These are phyloP conservation scores for Colletotrichum spinosum DNA, from an alignment of 2,329 filamentous ascomycete genomes.

Conservation along the genomic window DNA sequence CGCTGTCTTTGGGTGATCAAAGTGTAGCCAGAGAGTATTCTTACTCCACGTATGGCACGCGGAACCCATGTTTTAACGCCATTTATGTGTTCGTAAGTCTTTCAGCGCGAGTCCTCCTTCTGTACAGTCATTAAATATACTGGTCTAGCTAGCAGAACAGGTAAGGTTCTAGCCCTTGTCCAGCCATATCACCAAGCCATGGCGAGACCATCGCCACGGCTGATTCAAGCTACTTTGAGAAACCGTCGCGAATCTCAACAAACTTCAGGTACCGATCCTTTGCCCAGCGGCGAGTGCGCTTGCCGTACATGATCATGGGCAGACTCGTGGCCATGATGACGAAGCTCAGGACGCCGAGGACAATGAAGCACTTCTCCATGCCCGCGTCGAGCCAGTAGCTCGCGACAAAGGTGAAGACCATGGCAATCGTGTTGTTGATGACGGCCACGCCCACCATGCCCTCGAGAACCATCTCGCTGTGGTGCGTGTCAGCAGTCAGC, in stretches of 20 bases:
- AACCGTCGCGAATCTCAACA: constrained; percentile 59
- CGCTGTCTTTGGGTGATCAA: too few relatives aligned
- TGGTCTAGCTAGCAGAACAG: too few relatives aligned
- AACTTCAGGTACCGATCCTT: constrained; percentile 58
- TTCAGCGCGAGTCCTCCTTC: too few relatives aligned
- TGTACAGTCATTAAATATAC: too few relatives aligned
- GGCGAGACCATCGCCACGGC: too few relatives aligned
- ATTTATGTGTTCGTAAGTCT: too few relatives aligned
- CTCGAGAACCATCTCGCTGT: constrained; percentile 63
- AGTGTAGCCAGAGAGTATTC: too few relatives aligned
- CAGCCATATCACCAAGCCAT: too few relatives aligned
- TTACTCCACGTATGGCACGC: too few relatives aligned
- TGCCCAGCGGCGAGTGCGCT: constrained; percentile 60
- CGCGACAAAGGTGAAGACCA: constrained; percentile 65
- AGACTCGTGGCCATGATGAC: constrained; percentile 61
- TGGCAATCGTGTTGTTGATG: constrained; percentile 67
- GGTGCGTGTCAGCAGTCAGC: background rate
- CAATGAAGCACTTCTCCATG: constrained; percentile 61
- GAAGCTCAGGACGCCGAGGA: constrained; percentile 62
- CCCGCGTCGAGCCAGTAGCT: constrained; percentile 61
- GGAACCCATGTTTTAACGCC: too few relatives aligned
- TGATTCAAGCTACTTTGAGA: constrained; percentile 17
- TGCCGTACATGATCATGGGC: constrained; percentile 67
- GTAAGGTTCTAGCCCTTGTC: too few relatives aligned
- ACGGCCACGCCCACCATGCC: constrained; percentile 69